Base-by-base conservation (phyloP, 345 rosid genomes). In the Sapria himalayana region DNA sequence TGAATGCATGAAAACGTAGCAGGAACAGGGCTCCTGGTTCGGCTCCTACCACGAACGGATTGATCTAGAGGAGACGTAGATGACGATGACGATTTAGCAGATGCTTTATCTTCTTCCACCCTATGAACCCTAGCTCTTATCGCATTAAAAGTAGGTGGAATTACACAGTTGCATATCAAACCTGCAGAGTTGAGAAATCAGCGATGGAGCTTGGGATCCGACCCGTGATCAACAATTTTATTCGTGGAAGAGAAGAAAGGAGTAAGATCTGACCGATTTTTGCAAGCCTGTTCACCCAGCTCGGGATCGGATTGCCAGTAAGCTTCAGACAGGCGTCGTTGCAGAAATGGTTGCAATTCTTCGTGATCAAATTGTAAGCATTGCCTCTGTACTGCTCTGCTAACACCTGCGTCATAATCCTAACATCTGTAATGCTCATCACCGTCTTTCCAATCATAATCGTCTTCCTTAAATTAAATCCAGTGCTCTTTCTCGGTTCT, bases 271-370 rank as follows among this genome's bases (percentile, higher is more conserved):
- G 39, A 82, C 98, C 98, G 12, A 89, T 84, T 75, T 86, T 59
- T 2, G 99, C 95, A 15, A 91, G 92, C 0, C 95, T 92, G 51
- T 91, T 91, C 51, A 91, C 85, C 99, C 95, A 84, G 31, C 64
- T 77, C 5, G 99, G 95, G 37, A 91, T 82, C 13, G 81, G 78
- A 56, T 80, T 91, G 15, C 81, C 86, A 3, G 93, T 66, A 27
- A 91, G 55, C 41, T 58, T 68, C 27, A 84, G 23, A 51, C 95
- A 84, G 41, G 80, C 86, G 34, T 74, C 85, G 9, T 91, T 69
- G 66, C 95, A 91, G 63, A 91, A 91, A 64, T 91, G 99, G 63
- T 91, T 91, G 50, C 95, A 91, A 51, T 84, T 91, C 66, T 84
- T 91, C 37, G 93, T 74, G 35, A 91, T 91, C 41, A 84, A 61